Base-by-base conservation (phyloP, 225 moss, liverwort and hornwort genomes). In the Rhytidiadelphus loreus region DNA sequence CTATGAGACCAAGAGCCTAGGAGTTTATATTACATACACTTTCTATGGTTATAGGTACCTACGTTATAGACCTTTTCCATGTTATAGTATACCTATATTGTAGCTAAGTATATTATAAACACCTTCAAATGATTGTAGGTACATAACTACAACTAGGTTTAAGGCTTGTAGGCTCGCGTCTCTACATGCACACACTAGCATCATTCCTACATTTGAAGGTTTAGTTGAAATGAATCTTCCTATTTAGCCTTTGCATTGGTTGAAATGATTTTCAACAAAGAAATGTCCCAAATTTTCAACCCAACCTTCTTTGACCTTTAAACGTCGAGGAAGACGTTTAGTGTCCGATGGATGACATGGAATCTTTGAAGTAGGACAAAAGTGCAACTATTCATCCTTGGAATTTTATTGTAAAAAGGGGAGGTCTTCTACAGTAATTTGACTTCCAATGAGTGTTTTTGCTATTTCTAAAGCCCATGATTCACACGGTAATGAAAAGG, bases 201-300 rank as follows among this genome's bases (percentile, higher is more conserved):
- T n/a, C n/a, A n/a, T n/a, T n/a, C n/a, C n/a, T n/a, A n/a, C n/a
- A n/a, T n/a, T 48, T 30, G 32, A 48, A 0, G 20, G 1, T 12
- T 32, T 32, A 50, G 8, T 0, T 4, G 7, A 32, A 74, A 32
- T 7, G 7, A 32, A 0, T 12, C 5, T 50, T 74, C 1, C 2
- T 12, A 48, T 30, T 48, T 20, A 20, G 7, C 7, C 12, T 48
- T 11, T 19, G n/a, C n/a, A n/a, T n/a, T n/a, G 4, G 6, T 74
- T 48, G 11, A 74, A 74, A 74, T 2, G 1, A 44, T 44, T 44
- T 41, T 17, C 44, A 44, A 44, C 28, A 44, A 28, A 28, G 8
- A 29, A 28, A 29, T 6, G 28, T 0, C 17, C 1, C 17, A 44
- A 73, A 44, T 3, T 44, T 44, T 16, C 16, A 44, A 44, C 3